Evolutionary conservation across 768 basidiomycete genomes (phyloP), one percentile per base, ranked within the genome.

Genomic region (Ramaria sp.): DNA sequence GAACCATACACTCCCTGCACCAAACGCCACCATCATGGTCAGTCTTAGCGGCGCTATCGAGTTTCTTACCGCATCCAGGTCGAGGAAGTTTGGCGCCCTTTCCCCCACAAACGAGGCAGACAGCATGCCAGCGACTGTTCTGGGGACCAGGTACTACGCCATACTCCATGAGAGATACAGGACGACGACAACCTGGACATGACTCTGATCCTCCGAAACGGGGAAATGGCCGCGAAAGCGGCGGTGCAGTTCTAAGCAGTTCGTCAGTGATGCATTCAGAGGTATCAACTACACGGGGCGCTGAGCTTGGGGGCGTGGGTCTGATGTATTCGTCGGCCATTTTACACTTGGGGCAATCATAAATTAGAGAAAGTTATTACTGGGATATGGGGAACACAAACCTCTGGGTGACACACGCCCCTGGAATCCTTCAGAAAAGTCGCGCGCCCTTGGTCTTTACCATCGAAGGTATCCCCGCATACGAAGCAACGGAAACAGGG

Each of bases 131-230:
- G 60, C 79, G 78, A 33, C 84, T 83, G 37, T 86, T 86, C 59
- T 87, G 84, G 22, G 90, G 90, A 4, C 90, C 90, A 27, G 88
- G 84, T 39, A 92, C 85, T 31, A 91, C 88, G 9, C 90, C 90
- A 58, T 79, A 75, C 64, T 91, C 90, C 88, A 92, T 91, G 1
- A 79, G 79, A 15, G 86, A 87, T 12, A 91, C 90, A 0, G 79
- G 65, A 62, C 78, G 81, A 53, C 73, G 74, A 67, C 90, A 92
- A 24, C 86, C 88, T 10, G 88, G 88, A 63, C 90, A 92, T 13
- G 73, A 61, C n/a, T 74, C 70, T 34, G 75, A 73, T 50, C 77
- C 75, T 12, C 84, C 84, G 63, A 85, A 86, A 5, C 81, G 78
- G 43, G 80, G 76, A 61, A 75, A 57, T 61, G 67, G 54, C 55